Evolutionary conservation across 257 asterid species (phyloP).

Genomic region (Solanum ahanhuiri): DNA sequence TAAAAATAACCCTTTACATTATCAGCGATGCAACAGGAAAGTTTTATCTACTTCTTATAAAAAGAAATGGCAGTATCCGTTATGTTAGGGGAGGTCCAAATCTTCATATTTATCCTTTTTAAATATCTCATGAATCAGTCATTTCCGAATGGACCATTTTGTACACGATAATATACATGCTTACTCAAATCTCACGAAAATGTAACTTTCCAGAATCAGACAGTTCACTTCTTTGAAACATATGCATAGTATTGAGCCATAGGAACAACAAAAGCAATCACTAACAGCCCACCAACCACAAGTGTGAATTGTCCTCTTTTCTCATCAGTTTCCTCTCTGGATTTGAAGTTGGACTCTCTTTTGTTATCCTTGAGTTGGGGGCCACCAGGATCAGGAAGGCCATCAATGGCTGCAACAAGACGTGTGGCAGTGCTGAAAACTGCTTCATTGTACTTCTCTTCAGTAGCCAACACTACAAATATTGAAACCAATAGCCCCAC

Average conservation of each 20-base stretch:
- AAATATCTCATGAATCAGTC: constrained; percentile 7
- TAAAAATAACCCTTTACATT: not conserved
- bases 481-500: constrained; percentile 1
- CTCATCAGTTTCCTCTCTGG: constrained; percentile 88
- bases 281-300: constrained; percentile 95
- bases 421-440: constrained; percentile 60
- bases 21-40: not conserved
- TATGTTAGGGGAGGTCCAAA: not conserved
- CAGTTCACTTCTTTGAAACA: constrained; percentile 72
- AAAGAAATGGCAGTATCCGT: not conserved
- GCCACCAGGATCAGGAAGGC: constrained; percentile 98
- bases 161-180: constrained; percentile 31
- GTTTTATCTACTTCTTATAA: not conserved
- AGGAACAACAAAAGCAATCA: constrained; percentile 96
- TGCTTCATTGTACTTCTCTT: constrained; percentile 95
- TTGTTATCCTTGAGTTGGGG: constrained; percentile 64
- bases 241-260: constrained; percentile 98
- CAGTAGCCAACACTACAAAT: constrained; percentile 74
- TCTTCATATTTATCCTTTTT: not conserved
- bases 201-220: constrained; percentile 4
- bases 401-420: constrained; percentile 80
- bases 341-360: constrained; percentile 90
- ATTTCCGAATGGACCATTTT: constrained; percentile 11
- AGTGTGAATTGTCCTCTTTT: constrained; percentile 93
- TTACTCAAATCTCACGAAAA: constrained; percentile 25